Percentiles rank a stretch among this genome's conserved stretches.
These are phyloP conservation scores for Corchorus capsularis DNA, from an alignment of 345 rosid species.

Conservation along the genomic window DNA sequence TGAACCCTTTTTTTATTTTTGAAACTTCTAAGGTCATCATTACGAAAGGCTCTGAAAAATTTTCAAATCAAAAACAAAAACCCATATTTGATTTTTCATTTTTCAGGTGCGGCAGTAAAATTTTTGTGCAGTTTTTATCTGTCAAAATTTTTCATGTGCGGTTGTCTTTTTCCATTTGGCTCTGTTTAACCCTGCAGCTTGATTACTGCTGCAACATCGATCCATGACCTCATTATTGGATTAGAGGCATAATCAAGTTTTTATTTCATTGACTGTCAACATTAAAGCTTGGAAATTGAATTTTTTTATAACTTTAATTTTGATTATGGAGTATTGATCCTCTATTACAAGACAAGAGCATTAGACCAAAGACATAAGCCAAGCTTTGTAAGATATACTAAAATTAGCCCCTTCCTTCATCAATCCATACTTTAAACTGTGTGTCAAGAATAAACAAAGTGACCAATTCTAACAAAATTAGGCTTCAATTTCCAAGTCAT, in stretches of 20 bases:
- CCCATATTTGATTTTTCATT: not conserved
- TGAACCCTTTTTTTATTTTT: slow-evolving; percentile 11
- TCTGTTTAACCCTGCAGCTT: not conserved
- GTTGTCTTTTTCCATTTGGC: slow-evolving; percentile 25
- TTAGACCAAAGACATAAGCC: not conserved
- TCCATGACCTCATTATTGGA: not conserved
- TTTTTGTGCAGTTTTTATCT: not conserved
- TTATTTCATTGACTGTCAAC: not conserved
- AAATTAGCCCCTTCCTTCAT: not conserved
- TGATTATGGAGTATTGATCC: not conserved
- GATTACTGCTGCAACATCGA: not conserved
- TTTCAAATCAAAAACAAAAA: not conserved
- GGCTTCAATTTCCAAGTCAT: not conserved
- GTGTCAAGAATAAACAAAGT: not conserved
- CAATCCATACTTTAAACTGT: not conserved
- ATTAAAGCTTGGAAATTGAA: not conserved
- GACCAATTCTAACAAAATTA: no score
- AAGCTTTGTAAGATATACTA: not conserved
- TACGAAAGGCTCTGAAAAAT: not conserved
- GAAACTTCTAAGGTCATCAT: not conserved
- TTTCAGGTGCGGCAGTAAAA: not conserved
- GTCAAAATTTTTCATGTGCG: slow-evolving; percentile 7
- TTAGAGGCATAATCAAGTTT: not conserved
- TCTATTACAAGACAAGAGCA: not conserved
- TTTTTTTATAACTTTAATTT: not conserved